phyloP scores from a whole-genome alignment of 768 basidiomycete genomes.

The Trametes cinnabarina region DNA sequence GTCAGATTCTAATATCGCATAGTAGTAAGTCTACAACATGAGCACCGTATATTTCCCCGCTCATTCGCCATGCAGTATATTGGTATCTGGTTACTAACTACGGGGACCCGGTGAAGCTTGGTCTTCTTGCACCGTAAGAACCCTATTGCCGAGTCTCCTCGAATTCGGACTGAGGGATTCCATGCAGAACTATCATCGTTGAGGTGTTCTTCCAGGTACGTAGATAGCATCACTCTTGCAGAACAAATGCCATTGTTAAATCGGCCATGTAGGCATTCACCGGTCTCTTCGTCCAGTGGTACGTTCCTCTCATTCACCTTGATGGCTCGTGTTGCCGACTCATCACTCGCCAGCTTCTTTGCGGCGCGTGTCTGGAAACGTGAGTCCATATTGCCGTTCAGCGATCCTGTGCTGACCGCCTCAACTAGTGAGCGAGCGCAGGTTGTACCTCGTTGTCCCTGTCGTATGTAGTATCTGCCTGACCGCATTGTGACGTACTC shows the following conservation, averaged over 20 bases:
- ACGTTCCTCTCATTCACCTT: slow-evolving; percentile 32
- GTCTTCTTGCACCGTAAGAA: slow-evolving; percentile 46
- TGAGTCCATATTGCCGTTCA: neutral
- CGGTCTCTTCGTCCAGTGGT: slow-evolving; percentile 55
- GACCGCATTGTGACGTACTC: neutral
- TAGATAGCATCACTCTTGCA: too few species aligned
- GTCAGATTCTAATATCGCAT: slow-evolving; percentile 21
- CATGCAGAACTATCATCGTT: slow-evolving; percentile 38
- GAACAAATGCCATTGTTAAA: neutral
- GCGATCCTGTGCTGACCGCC: neutral
- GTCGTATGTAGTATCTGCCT: slow-evolving; percentile 35
- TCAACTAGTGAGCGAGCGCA: slow-evolving; percentile 42
- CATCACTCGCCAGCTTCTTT: slow-evolving; percentile 13
- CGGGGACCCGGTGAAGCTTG: slow-evolving; percentile 39
- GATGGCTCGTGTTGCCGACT: slow-evolving; percentile 37
- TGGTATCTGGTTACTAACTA: slow-evolving; percentile 53
- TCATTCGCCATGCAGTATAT: slow-evolving; percentile 38
- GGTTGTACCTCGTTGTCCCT: slow-evolving; percentile 38
- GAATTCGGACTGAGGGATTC: neutral
- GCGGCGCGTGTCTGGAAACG: slow-evolving; percentile 18
- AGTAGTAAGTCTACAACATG: slow-evolving; percentile 6
- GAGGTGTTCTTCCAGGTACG: slow-evolving; percentile 57
- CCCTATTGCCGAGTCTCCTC: neutral
- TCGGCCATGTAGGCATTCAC: slow-evolving; percentile 42
- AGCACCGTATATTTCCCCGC: neutral